Percentiles rank a stretch among this genome's conserved stretches.
Conservation (phyloP, 352 stramenopile species). For the Globisporangium apiculatum region DNA sequence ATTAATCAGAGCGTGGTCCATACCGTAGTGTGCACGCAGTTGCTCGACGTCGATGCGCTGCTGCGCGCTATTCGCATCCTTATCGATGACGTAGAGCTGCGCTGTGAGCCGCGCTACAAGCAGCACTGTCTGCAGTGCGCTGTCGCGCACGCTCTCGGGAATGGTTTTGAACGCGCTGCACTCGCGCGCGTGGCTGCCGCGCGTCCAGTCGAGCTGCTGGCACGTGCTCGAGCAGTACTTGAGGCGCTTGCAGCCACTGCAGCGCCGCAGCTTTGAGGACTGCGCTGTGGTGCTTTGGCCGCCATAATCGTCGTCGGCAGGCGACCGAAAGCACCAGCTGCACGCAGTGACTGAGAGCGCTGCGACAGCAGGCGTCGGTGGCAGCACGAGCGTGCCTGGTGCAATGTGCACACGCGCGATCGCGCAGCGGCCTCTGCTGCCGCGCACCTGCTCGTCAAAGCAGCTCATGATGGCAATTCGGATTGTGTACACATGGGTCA, state of each 20-base stretch:
- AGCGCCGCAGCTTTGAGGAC: conserved; percentile 22
- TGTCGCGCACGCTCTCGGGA: conserved; percentile 4
- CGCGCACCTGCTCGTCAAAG: conserved; percentile 19
- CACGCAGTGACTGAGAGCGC: conserved; percentile 31
- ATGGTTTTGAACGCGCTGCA: conserved; percentile 39
- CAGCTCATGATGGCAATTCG: neutral
- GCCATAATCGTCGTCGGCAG: neutral
- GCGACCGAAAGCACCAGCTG: conserved; percentile 36
- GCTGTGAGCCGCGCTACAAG: conserved; percentile 38
- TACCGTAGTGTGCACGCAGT: conserved; percentile 39
- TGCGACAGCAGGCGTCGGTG: conserved; percentile 16
- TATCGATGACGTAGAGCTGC: conserved; percentile 21
- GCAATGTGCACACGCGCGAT: conserved; percentile 24
- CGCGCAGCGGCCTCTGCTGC: conserved; percentile 36
- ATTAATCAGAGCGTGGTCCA: neutral
- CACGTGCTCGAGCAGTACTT: conserved; percentile 64
- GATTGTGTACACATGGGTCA: neutral
- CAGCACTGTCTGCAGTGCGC: conserved; percentile 39
- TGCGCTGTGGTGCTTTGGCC: neutral
- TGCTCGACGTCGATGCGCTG: conserved; percentile 13
- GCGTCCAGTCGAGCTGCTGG: conserved; percentile 51
- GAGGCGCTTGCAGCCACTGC: conserved; percentile 46
- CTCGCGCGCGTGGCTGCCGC: conserved; percentile 34
- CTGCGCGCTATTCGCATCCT: neutral
- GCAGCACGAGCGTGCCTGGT: conserved; percentile 27